These are phyloP conservation scores for Suillus sp. DNA, from an alignment of 768 basidiomycete genomes.

Conservation along the genomic window DNA sequence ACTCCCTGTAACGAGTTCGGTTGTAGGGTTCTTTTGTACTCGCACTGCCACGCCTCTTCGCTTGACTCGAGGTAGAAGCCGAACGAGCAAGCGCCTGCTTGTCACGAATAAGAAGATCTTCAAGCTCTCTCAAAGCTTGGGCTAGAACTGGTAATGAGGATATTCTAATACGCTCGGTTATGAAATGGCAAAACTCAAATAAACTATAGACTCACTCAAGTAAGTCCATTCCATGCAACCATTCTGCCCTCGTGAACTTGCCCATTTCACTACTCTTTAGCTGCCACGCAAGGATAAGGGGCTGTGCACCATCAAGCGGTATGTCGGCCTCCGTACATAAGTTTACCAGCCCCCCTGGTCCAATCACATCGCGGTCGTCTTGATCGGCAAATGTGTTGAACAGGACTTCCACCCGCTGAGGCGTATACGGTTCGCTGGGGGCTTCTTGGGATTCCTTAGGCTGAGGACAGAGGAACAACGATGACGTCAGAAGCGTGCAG, in stretches of 20 bases:
- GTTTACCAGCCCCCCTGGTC: conserved; percentile 69
- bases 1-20: conserved; percentile 49
- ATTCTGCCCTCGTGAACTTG: conserved; percentile 68
- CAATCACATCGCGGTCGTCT: conserved; percentile 52
- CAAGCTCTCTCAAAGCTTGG: conserved; percentile 58
- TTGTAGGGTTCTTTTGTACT: conserved; percentile 52
- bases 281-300: conserved; percentile 78
- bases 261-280: conserved; percentile 71
- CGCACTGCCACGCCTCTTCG: conserved; percentile 35
- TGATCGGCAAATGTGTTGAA: conserved; percentile 68
- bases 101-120: conserved; percentile 56
- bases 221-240: conserved; percentile 57
- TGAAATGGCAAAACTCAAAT: neutral
- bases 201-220: conserved; percentile 42
- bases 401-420: conserved; percentile 50
- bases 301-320: conserved; percentile 70
- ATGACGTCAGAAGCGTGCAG: conserved; percentile 13
- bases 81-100: conserved; percentile 39
- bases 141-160: conserved; percentile 52
- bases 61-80: conserved; percentile 22
- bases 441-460: conserved; percentile 13
- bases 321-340: conserved; percentile 73
- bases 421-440: conserved; percentile 44
- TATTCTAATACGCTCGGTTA: conserved; percentile 34
- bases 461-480: conserved; percentile 9